phyloP scores from a whole-genome alignment of 371 early-diverging fungal species.

The Smittium mucronatum region DNA sequence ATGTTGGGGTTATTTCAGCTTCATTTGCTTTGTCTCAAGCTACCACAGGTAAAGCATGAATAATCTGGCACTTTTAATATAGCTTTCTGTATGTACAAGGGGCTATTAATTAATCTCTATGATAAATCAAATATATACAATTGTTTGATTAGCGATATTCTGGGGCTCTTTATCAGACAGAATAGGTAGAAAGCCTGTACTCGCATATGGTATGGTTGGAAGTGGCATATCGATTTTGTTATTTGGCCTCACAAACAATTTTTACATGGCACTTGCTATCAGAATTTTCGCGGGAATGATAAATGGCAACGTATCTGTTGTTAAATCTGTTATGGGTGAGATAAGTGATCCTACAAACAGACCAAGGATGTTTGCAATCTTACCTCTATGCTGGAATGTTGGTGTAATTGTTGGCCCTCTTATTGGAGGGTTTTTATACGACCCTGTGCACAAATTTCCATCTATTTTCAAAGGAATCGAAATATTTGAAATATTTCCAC shows the following conservation, averaged over 20 bases:
- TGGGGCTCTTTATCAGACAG: slow-evolving; percentile 58
- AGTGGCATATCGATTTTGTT: slow-evolving; percentile 47
- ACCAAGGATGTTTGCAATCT: slow-evolving; percentile 41
- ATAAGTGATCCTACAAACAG: slow-evolving; percentile 67
- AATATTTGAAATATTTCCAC: slow-evolving; percentile 57
- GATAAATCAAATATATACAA: too few species aligned
- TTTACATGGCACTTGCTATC: slow-evolving; percentile 48
- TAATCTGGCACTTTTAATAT: too few species aligned
- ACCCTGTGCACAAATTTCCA: slow-evolving; percentile 59
- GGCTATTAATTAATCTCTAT: too few species aligned
- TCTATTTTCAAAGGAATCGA: slow-evolving; percentile 45
- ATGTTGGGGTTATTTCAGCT: slow-evolving; percentile 47
- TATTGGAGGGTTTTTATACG: slow-evolving; percentile 63
- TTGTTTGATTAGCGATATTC: slow-evolving; percentile 40
- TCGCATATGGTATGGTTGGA: slow-evolving; percentile 63
- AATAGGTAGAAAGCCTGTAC: slow-evolving; percentile 66
- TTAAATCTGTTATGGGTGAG: slow-evolving; percentile 79
- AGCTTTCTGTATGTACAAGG: too few species aligned
- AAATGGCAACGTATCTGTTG: slow-evolving; percentile 72
- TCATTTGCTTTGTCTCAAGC: slow-evolving; percentile 51
- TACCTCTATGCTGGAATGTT: slow-evolving; percentile 43
- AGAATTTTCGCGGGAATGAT: slow-evolving; percentile 59
- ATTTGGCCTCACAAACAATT: slow-evolving; percentile 62
- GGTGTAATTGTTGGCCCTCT: slow-evolving; percentile 54
- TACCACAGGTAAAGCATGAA: slow-evolving; percentile 19